Evolutionary conservation across 345 rosid genomes (phyloP), one percentile per base, ranked within the genome.

Genomic region (Brassica rapa): DNA sequence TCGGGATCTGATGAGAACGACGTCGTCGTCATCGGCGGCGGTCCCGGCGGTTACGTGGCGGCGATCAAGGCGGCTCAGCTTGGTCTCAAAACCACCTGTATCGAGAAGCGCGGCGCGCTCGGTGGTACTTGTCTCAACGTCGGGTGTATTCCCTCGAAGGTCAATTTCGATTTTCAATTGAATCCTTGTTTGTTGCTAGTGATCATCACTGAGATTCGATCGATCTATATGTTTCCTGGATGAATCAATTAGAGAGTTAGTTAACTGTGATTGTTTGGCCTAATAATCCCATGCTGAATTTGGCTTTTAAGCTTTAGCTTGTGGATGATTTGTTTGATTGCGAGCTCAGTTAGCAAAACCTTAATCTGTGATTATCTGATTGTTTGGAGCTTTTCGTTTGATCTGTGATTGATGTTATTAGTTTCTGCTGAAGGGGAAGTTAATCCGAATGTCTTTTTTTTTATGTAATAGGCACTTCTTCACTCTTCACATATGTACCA

Each of bases 101-200:
- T 91, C 74, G 98, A 93, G 87, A 93, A 91, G 79, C 93, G 98
- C 3, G 96, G 98, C 21, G 16, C 93, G 11, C 94, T 93, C 64
- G 98, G 98, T 25, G 98, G 98, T 30, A 93, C 98, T 32, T 93
- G 96, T 82, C 98, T 93, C 76, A 91, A 93, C 83, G 96, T 93
- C 32, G 98, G 98, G 0, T 93, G 96, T 77, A 93, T 93, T 81
- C 98, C 98, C 61, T 91, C 98, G 2, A 93, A 93, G 98, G 98
- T 91, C 67, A 53, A 35, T 60, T 65, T 62, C 69, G 19, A 23
- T 33, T 8, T 27, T 66, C 25, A 24, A 21, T 25, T 41, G 51
- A 35, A 4, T 51, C 32, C 2, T 0, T 16, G 32, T 16, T 53
- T 32, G 4, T 7, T 5, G 29, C 8, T 11, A 8, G 0, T 30